These are phyloP conservation scores for Ammopiptanthus mongolicus DNA, from an alignment of 306 rosid genomes.

Conservation along the genomic window DNA sequence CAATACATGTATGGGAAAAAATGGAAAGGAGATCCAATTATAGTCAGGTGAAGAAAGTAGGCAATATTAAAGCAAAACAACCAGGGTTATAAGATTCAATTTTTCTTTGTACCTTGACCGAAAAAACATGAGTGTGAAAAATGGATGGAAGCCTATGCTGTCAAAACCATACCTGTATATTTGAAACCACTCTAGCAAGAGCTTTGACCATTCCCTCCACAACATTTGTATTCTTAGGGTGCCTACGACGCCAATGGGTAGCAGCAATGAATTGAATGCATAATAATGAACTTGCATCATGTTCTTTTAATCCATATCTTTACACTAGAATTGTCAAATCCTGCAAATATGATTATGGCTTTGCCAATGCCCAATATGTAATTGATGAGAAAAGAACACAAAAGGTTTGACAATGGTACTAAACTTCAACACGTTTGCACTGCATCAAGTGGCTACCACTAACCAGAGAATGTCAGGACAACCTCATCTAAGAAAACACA, in stretches of 20 bases:
- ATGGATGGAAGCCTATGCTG: not conserved
- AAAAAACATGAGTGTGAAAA: not conserved
- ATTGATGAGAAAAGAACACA: not conserved
- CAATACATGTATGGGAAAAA: not conserved
- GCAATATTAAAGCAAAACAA: constrained; percentile 9
- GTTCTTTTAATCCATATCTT: not conserved
- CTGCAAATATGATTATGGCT: not conserved
- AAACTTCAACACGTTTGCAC: not conserved
- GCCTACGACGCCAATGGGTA: constrained; percentile 44
- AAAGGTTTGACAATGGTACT: not conserved
- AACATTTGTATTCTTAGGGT: constrained; percentile 92
- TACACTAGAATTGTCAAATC: not conserved
- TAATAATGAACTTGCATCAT: not conserved
- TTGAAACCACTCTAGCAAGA: constrained; percentile 90
- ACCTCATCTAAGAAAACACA: not conserved
- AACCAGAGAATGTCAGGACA: not conserved
- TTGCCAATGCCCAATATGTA: not conserved
- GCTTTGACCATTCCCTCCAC: constrained; percentile 97
- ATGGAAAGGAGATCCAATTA: not conserved
- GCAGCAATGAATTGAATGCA: constrained; percentile 8
- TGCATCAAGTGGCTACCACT: not conserved
- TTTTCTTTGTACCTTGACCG: constrained; percentile 11
- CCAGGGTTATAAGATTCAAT: not conserved
- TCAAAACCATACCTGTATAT: constrained; percentile 62
- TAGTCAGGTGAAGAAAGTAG: constrained; percentile 8